Evolutionary conservation across 345 rosid species (phyloP).

Genomic region (Eucalyptus curtisii): DNA sequence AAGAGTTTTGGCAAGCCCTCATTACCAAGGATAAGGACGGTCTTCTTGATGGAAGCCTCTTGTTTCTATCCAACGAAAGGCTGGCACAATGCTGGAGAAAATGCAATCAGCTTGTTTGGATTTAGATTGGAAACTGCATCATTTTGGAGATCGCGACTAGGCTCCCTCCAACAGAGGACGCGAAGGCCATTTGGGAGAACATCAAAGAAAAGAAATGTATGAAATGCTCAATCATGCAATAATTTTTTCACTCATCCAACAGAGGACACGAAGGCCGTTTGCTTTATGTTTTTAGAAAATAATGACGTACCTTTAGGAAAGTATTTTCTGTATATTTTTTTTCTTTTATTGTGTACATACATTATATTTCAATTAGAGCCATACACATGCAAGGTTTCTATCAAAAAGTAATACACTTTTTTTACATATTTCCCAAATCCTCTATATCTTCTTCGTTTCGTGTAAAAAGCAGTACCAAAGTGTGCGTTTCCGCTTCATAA

Average conservation of each 20-base stretch:
- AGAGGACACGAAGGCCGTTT: too few relatives aligned
- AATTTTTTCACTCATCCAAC: too few relatives aligned
- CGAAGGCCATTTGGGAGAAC: too few relatives aligned
- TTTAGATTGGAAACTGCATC: fast-evolving
- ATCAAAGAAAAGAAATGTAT: not conserved
- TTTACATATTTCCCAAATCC: not conserved
- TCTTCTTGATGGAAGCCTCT: not conserved
- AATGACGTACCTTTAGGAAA: not conserved
- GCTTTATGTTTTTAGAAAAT: not conserved
- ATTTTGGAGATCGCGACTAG: not conserved
- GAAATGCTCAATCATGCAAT: fast-evolving
- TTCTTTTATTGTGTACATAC: not conserved
- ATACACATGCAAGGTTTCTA: not conserved
- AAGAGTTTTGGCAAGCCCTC: not conserved
- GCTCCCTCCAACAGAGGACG: too few relatives aligned
- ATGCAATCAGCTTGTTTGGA: fast-evolving
- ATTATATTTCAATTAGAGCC: not conserved
- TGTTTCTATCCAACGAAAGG: not conserved
- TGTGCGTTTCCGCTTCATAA: not conserved
- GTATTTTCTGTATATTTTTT: fast-evolving
- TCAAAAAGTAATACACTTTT: not conserved
- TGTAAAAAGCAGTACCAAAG: not conserved
- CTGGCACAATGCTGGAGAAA: fast-evolving
- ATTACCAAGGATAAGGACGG: fast-evolving
- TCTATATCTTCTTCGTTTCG: not conserved